Conservation (phyloP, 2,329 filamentous ascomycete genomes). For the Tolypocladium sp. region DNA sequence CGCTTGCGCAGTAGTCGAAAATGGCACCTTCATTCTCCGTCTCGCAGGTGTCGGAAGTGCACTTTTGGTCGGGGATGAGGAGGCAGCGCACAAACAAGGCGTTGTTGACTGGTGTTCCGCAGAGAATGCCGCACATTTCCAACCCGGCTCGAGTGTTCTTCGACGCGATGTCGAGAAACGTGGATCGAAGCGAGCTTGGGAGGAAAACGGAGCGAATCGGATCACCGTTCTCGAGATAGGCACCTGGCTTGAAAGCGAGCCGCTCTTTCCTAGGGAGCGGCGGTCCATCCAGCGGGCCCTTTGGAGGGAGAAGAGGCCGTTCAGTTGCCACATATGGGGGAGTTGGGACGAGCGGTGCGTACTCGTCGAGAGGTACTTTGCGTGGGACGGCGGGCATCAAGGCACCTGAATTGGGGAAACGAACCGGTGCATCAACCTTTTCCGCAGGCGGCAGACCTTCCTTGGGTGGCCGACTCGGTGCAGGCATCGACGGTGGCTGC, state of each 20-base stretch:
- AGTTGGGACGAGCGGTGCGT: constrained; percentile 11
- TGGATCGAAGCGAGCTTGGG: constrained; percentile 61
- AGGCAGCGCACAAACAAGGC: constrained; percentile 85
- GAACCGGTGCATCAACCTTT: constrained; percentile 1
- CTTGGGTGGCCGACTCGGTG: constrained; percentile 24
- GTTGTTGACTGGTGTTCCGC: constrained; percentile 83
- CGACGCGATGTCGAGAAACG: constrained; percentile 66
- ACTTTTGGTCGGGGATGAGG: constrained; percentile 82
- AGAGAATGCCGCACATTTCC: constrained; percentile 92
- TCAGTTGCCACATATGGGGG: constrained; percentile 4
- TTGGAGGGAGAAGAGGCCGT: constrained; percentile 18
- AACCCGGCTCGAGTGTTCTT: constrained; percentile 73
- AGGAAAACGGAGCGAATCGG: constrained; percentile 84
- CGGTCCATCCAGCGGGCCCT: constrained; percentile 13
- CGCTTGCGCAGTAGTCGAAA: constrained; percentile 79
- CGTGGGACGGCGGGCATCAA: constrained; percentile 15
- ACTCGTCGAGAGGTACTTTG: constrained; percentile 17
- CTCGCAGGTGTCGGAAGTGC: constrained; percentile 89
- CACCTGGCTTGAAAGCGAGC: constrained; percentile 64
- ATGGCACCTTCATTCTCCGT: constrained; percentile 78
- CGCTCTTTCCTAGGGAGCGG: constrained; percentile 39
- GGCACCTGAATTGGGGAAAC: neutral
- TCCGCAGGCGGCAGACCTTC: constrained; percentile 9
- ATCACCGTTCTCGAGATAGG: constrained; percentile 81
- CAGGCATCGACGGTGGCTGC: constrained; percentile 11